These are phyloP conservation scores for Candida silvicultrix DNA, from an alignment of 805 yeast genomes.

Conservation along the genomic window DNA sequence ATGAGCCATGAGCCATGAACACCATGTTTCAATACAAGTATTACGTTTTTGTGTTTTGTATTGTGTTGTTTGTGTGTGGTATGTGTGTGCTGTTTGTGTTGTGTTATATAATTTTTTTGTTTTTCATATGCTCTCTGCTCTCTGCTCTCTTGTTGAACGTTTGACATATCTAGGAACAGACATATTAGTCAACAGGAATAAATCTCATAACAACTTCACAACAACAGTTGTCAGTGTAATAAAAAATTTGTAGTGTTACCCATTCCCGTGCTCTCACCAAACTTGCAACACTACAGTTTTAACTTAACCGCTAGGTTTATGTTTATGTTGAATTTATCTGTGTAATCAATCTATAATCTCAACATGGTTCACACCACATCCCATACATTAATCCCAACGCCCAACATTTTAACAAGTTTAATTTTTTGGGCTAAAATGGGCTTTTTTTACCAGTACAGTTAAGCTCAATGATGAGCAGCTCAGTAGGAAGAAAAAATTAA, in stretches of 20 bases:
- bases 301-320: too few species aligned
- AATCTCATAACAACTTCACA: neutral
- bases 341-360: neutral
- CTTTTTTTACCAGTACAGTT: too few species aligned
- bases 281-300: too few species aligned
- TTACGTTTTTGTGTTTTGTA: too few species aligned
- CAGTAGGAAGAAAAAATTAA: neutral
- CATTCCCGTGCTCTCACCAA: too few species aligned
- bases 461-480: neutral
- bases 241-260: too few species aligned
- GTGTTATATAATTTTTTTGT: neutral
- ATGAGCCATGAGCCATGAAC: too few species aligned
- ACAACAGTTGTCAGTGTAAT: too few species aligned
- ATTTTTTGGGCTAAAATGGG: neutral
- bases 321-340: too few species aligned
- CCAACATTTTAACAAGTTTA: slow-evolving; percentile 2
- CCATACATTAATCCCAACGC: slow-evolving; percentile 1
- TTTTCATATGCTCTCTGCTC: neutral
- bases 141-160: neutral
- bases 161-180: neutral
- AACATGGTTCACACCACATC: neutral
- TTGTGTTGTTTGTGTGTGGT: too few species aligned
- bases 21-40: too few species aligned
- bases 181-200: neutral
- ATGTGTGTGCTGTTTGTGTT: too few species aligned